Evolutionary conservation across 2,329 filamentous ascomycete species (phyloP).

Genomic region (Aspergillus persii): DNA sequence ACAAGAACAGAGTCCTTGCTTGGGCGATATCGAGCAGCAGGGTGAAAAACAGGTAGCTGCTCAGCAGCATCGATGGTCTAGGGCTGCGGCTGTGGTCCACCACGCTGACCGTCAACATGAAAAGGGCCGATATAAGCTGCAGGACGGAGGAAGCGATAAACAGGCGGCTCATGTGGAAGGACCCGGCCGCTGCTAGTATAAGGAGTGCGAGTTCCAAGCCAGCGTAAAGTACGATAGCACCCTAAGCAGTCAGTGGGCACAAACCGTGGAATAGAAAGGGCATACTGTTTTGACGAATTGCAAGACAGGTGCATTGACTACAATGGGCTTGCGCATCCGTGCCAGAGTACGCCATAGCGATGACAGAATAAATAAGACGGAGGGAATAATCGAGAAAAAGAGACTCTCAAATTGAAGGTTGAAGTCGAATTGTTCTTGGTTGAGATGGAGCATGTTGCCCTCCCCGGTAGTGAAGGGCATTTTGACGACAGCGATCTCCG

Average conservation of each 20-base stretch:
- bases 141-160: conserved; percentile 30
- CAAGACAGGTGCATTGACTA: not conserved
- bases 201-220: not conserved
- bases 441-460: conserved; percentile 7
- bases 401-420: conserved; percentile 13
- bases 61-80: conserved; percentile 43
- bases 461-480: not conserved
- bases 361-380: not conserved
- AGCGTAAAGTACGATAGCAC: not conserved
- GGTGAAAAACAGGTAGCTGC: conserved; percentile 41
- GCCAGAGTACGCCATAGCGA: not conserved
- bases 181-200: not conserved
- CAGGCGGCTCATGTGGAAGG: conserved; percentile 17
- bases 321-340: not conserved
- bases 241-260: not conserved
- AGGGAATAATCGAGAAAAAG: conserved; percentile 16
- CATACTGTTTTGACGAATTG: not conserved
- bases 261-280: not conserved
- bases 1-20: conserved; percentile 34
- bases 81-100: conserved; percentile 40
- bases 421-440: conserved; percentile 13
- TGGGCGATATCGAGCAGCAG: conserved; percentile 41
- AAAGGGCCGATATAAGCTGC: conserved; percentile 24
- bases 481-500: not conserved
- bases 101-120: conserved; percentile 7